Base-by-base conservation (phyloP, 495 filamentous ascomycete species). In the Penicillium desertorum region DNA sequence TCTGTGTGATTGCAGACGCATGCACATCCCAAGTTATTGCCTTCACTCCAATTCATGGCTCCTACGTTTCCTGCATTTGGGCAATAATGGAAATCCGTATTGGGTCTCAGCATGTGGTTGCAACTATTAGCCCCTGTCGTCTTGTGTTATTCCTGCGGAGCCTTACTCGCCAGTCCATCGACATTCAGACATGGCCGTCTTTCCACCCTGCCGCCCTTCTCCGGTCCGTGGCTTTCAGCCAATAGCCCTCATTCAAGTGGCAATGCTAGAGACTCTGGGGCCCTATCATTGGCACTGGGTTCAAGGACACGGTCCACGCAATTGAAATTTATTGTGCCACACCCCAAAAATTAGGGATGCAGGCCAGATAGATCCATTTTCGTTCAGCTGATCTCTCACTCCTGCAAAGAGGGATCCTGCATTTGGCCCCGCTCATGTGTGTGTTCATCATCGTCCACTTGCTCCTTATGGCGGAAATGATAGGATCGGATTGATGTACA, bases 351-450 rank as follows among this genome's bases (percentile, higher is more conserved):
- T 47, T 45, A 57, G 54, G 59, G 53, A 48, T 48, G 57, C 57
- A 60, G 51, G 58, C 62, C 52, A 58, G 45, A 62, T 50, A 64
- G 44, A 57, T 67, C 59, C 64, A 63, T 69, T 69, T 62, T 63
- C 60, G 58, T 78, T 79, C 76, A 79, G 76, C 76, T 79, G 76
- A 79, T 75, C 74, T 71, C 53, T 66, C 64, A 68, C 64, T 57
- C 64, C 74, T 79, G 76, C 76, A 78, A 67, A 72, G 64, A 68
- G 66, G 74, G 68, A 72, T 76, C 67, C 70, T 67, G 74, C 76
- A 77, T 76, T 60, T 61, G 67, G 55, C 69, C 66, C 67, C 70
- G 66, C 68, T 73, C 69, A 76, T 70, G 69, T 79, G 72, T 74
- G 72, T 71, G 71, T 68, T 69, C 64, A 68, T 67, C 59, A 50